Evolutionary conservation across 495 filamentous ascomycete genomes (phyloP).

Genomic region (Sphaerosporella brunnea): DNA sequence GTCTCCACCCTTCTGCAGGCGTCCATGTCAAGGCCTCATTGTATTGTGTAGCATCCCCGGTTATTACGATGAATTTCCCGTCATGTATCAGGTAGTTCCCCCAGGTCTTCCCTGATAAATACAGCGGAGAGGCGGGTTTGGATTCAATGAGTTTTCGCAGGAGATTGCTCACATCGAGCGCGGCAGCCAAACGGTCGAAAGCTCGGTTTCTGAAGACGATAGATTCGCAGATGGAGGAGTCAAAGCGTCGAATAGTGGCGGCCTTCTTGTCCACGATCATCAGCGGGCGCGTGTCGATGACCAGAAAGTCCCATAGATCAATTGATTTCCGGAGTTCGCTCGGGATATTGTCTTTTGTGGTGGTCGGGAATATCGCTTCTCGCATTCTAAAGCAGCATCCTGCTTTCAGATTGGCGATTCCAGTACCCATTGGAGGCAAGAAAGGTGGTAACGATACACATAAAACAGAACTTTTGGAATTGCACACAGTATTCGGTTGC

Average conservation of each 20-base stretch:
- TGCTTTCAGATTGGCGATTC: background rate
- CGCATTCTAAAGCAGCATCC: background rate
- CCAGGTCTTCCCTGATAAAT: background rate
- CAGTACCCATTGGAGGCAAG: background rate
- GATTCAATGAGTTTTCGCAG: background rate
- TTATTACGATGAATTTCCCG: background rate
- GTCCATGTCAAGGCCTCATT: constrained; percentile 3
- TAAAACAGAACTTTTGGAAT: no score
- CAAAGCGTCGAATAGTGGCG: background rate
- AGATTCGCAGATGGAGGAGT: background rate
- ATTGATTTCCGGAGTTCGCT: background rate
- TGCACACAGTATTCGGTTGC: no score
- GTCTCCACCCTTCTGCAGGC: constrained; percentile 4
- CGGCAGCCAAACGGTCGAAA: background rate
- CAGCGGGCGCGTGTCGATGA: background rate
- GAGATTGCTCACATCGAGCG: background rate
- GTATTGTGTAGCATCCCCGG: background rate
- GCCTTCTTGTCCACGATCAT: constrained; percentile 2
- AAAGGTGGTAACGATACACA: no score
- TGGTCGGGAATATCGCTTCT: background rate
- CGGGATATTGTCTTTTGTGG: background rate
- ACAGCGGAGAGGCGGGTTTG: background rate
- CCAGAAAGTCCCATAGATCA: constrained; percentile 5
- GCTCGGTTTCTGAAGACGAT: constrained; percentile 5
- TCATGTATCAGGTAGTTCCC: background rate